A percentile compares a stretch with the other conserved stretches of the same genome.
phyloP scores from a whole-genome alignment of 805 yeast species.

The Saccharomyces mikatae region DNA sequence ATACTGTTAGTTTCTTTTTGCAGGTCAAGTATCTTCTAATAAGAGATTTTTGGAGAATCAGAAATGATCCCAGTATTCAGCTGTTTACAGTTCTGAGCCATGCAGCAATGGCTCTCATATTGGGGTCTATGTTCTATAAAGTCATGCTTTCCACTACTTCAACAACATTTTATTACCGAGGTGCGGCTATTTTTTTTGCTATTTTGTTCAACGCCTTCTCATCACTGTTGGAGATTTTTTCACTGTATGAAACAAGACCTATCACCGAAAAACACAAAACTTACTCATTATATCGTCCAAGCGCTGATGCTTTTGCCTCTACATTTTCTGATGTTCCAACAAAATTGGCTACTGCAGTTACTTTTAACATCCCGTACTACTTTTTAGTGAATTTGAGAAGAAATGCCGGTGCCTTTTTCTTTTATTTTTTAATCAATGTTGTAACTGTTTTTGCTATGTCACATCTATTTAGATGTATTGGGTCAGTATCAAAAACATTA shows the following conservation, averaged over 20 bases:
- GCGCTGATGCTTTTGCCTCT: constrained; percentile 55
- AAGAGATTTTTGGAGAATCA: constrained; percentile 38
- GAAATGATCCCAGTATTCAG: constrained; percentile 39
- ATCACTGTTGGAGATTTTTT: constrained; percentile 44
- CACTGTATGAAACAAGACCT: constrained; percentile 44
- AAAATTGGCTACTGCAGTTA: constrained; percentile 35
- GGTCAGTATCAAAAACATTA: constrained; percentile 31
- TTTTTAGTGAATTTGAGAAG: constrained; percentile 47
- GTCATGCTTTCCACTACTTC: constrained; percentile 30
- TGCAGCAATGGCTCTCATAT: constrained; percentile 40
- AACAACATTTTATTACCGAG: constrained; percentile 40
- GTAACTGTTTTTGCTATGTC: constrained; percentile 43
- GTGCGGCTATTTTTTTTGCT: constrained; percentile 55
- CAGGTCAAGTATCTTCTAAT: constrained; percentile 38
- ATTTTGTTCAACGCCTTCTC: constrained; percentile 49
- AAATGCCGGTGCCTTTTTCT: constrained; percentile 46
- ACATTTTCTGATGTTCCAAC: constrained; percentile 48
- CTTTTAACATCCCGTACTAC: constrained; percentile 41
- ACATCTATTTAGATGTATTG: constrained; percentile 36
- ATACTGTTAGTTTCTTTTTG: constrained; percentile 38
- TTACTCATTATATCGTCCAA: constrained; percentile 49
- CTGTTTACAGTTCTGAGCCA: constrained; percentile 34
- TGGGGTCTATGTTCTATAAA: constrained; percentile 47
- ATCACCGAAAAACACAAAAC: constrained; percentile 49
- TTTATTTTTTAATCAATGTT: constrained; percentile 37